phyloP scores from a whole-genome alignment of 805 yeast species.

The Kodamaea hsintzibuensis region DNA sequence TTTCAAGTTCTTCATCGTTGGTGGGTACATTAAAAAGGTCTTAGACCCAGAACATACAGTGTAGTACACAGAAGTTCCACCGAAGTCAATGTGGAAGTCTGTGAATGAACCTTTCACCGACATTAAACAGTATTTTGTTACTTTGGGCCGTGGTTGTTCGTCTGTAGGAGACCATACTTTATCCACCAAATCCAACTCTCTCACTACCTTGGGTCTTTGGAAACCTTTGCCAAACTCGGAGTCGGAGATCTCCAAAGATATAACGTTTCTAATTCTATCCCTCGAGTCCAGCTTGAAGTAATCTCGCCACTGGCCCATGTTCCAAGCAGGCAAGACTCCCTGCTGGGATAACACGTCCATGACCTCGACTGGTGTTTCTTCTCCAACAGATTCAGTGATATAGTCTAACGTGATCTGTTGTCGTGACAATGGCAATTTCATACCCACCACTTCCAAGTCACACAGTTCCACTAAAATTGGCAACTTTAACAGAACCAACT shows the following conservation, averaged over 20 bases:
- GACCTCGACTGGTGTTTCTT: slow-evolving; percentile 66
- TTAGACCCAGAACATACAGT: slow-evolving; percentile 77
- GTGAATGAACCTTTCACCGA: slow-evolving; percentile 79
- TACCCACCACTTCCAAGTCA: slow-evolving; percentile 37
- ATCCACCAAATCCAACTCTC: slow-evolving; percentile 66
- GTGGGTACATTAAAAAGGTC: slow-evolving; percentile 76
- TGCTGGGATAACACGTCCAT: slow-evolving; percentile 89
- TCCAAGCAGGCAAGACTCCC: slow-evolving; percentile 63
- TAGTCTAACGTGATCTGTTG: slow-evolving; percentile 51
- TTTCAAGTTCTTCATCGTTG: slow-evolving; percentile 60
- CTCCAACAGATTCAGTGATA: slow-evolving; percentile 62
- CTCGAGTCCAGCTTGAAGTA: slow-evolving; percentile 57
- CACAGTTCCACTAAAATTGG: slow-evolving; percentile 49
- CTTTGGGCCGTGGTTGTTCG: slow-evolving; percentile 49
- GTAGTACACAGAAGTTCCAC: slow-evolving; percentile 90
- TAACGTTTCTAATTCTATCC: slow-evolving; percentile 74
- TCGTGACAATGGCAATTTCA: slow-evolving; percentile 50
- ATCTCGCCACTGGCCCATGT: slow-evolving; percentile 68
- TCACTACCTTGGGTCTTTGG: slow-evolving; percentile 65
- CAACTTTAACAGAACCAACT: slow-evolving; percentile 15
- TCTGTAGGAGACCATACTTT: slow-evolving; percentile 53
- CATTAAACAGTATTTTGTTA: slow-evolving; percentile 81
- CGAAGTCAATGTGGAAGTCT: slow-evolving; percentile 90
- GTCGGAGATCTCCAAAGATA: slow-evolving; percentile 74
- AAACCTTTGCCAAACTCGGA: slow-evolving; percentile 51